Conservation (phyloP, 129 eudicot genomes). For the Arctium minus region DNA sequence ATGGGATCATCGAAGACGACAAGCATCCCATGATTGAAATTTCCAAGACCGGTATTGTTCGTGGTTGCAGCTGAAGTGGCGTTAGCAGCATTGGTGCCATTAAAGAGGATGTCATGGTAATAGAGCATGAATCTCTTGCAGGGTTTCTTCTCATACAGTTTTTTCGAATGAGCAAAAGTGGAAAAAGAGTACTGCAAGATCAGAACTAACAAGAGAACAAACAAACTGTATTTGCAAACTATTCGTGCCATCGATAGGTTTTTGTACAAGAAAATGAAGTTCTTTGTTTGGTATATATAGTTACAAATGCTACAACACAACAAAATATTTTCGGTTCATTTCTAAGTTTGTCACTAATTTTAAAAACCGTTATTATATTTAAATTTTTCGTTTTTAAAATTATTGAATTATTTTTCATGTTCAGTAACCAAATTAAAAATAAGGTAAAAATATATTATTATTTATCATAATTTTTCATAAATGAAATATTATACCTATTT, state of each 20-base stretch:
- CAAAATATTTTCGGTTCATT: too few species aligned
- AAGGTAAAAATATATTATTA: too few species aligned
- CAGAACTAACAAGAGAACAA: constrained; percentile 7
- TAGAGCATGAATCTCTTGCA: constrained; percentile 56
- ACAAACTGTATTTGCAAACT: neutral
- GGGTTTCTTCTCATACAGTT: constrained; percentile 29
- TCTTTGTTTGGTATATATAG: constrained; percentile 8
- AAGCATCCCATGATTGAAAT: constrained; percentile 38
- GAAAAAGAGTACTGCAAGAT: neutral
- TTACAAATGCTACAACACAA: neutral
- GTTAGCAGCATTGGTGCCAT: constrained; percentile 39
- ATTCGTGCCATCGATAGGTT: constrained; percentile 9
- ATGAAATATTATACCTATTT: too few species aligned
- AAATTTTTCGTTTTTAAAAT: too few species aligned
- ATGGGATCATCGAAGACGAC: constrained; percentile 63
- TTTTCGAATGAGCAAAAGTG: constrained; percentile 5
- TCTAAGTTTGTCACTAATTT: too few species aligned
- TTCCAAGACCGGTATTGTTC: constrained; percentile 28
- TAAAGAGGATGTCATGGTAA: constrained; percentile 56
- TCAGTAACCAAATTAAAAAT: too few species aligned
- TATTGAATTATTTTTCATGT: too few species aligned
- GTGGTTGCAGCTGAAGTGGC: constrained; percentile 47
- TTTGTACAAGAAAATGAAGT: neutral
- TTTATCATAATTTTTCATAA: too few species aligned
- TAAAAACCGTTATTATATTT: too few species aligned